Evolutionary conservation across 1,284 basidiomycete genomes (phyloP), one percentile per base, ranked within the genome.

Genomic region (Trichosporon asahii): DNA sequence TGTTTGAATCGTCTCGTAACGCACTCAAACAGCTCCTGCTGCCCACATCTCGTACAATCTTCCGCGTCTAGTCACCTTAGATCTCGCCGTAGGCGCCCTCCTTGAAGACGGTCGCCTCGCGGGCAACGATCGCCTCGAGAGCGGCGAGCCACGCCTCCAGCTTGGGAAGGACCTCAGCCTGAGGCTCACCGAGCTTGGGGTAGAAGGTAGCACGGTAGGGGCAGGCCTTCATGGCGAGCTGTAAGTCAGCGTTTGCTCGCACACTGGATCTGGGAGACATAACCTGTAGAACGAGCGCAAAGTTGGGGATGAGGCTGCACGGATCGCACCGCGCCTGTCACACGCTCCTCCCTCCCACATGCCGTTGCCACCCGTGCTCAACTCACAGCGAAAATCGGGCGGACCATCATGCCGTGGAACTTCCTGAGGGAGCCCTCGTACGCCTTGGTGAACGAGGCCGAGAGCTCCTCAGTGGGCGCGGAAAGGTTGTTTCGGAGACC

Each of bases 221-320:
- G 85, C 95, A 98, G 0, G 95, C 94, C 79, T 92, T 97, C 93
- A 99, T 94, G 5, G 96, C 96, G 63, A 95, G 88, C 92, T 95
- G 79, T 63, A 66, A 0, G 57, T 61, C 21, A 61, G 57, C 57
- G 2, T 8, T 18, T 53, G 49, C 21, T 18, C 46, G 18, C 21
- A n/a, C 46, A n/a, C 46, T 18, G 18, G 9, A 2, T 9, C 57
- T n/a, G 6, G 27, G 21, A n/a, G 27, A 27, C 15, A 27, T 31
- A 15, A 15, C 12, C 11, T 60, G 55, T 31, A 12, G 29, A 23
- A 60, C 6, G 4, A 11, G 27, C 2, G 14, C 15, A 1, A 46
- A 9, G 18, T 12, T 53, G 46, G 15, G 21, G 23, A 2, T 23
- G 46, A 65, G 27, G 21, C 44, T 29, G 29, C 40, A 15, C 31